Evolutionary conservation across 1,284 basidiomycete species (phyloP), one percentile per base, ranked within the genome.

Genomic region (Ceratobasidium sp.): DNA sequence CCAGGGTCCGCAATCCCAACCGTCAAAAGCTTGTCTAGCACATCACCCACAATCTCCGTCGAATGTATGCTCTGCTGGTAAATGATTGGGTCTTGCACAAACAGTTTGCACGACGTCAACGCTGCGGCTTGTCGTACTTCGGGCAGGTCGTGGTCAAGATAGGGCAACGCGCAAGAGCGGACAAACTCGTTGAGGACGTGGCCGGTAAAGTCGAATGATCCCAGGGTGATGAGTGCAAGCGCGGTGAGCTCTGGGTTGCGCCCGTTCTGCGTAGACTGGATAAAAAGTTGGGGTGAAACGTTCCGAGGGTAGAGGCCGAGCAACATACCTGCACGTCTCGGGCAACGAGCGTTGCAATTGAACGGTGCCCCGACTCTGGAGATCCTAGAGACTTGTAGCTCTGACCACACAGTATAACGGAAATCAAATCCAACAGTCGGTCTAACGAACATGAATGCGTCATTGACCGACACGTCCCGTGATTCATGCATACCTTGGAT

Each of bases 181-280:
- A 99, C 95, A 81, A 99, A 98, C 82, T 99, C 98, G 83, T 97
- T 98, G 75, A 99, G 85, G 11, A 95, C 90, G 79, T 99, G 97
- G 7, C 95, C 93, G 75, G 88, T 94, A 81, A 99, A 99, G 81
- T 99, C 96, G 81, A 99, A 99, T 16, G 90, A 89, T 53, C 96
- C 95, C 4, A 99, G 86, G 0, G 96, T 96, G 41, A 87, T 88
- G 27, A 99, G 84, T 0, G 98, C 98, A 27, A 99, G 86, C 0
- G 92, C 92, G 73, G 98, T 87, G 11, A 92, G 84, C 78, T 96
- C 94, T 0, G 90, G 87, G 59, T 62, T 73, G 5, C 58, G 69
- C 48, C 69, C 76, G 66, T 65, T 74, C 74, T 71, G 74, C 59
- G 75, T 72, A 27, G 41, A 61, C 64, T 64, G 53, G 37, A 59